Percentiles rank a stretch among this genome's conserved stretches.
phyloP scores from a whole-genome alignment of 75 land plant species.

The Cryptomeria japonica region DNA sequence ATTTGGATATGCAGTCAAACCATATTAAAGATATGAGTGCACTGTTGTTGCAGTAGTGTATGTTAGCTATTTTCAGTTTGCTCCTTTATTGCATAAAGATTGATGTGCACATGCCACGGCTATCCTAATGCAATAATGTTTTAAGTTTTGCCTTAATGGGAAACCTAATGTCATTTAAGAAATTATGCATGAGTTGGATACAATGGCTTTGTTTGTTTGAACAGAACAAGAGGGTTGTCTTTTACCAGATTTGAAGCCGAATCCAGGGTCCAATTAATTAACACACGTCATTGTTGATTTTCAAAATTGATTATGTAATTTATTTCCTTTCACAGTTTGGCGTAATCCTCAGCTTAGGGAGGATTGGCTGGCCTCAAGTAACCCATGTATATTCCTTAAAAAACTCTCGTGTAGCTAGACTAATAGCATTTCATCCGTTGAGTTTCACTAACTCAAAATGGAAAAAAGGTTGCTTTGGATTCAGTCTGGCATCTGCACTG shows the following conservation, averaged over 20 bases:
- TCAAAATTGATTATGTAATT: background rate
- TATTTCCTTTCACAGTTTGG: background rate
- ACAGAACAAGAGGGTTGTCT: background rate
- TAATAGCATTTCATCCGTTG: background rate
- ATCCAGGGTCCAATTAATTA: background rate
- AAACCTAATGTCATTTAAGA: background rate
- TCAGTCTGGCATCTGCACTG: background rate
- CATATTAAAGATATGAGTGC: background rate
- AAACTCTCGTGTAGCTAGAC: background rate
- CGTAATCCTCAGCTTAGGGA: background rate
- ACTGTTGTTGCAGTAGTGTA: background rate
- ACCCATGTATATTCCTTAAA: background rate
- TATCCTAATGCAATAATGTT: background rate
- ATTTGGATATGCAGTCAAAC: background rate
- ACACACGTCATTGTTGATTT: background rate
- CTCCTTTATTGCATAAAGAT: background rate
- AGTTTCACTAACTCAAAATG: background rate
- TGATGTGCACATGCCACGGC: background rate
- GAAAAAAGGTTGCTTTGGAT: background rate
- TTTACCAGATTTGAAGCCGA: background rate
- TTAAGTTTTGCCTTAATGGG: background rate
- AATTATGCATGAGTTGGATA: background rate
- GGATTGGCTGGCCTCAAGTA: background rate
- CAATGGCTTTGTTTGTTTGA: background rate
- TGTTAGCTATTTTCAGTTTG: background rate